Conservation (phyloP, 2,329 filamentous ascomycete species). For the Fusarium dimerum region DNA sequence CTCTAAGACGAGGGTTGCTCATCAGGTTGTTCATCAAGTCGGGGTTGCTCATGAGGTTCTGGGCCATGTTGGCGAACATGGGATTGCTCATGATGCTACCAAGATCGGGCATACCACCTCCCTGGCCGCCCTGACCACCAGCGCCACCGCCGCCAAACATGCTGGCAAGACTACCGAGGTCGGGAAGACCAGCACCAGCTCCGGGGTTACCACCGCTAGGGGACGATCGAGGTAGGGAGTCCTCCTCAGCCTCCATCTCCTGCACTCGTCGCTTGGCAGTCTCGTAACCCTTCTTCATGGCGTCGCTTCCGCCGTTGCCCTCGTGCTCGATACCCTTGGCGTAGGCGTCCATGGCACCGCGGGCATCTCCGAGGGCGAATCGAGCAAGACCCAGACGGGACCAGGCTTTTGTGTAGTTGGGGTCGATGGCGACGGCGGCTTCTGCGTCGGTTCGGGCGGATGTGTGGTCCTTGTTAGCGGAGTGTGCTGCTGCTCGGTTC, state of each 20-base stretch:
- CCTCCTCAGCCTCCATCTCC: slow-evolving; percentile 63
- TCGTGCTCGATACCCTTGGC: slow-evolving; percentile 89
- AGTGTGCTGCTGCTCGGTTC: slow-evolving; percentile 94
- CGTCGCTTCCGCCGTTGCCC: slow-evolving; percentile 89
- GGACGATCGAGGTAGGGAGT: slow-evolving; percentile 44
- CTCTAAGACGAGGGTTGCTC: slow-evolving; percentile 84
- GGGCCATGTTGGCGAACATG: slow-evolving; percentile 97
- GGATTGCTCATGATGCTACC: slow-evolving; percentile 91
- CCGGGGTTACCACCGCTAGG: slow-evolving; percentile 50
- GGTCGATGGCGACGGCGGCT: slow-evolving; percentile 83
- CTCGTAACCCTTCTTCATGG: slow-evolving; percentile 97
- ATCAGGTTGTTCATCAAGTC: slow-evolving; percentile 90
- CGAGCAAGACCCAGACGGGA: slow-evolving; percentile 86
- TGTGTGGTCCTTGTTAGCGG: slow-evolving; percentile 79
- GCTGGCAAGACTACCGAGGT: slow-evolving; percentile 68
- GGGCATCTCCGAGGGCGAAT: slow-evolving; percentile 88
- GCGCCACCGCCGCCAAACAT: slow-evolving; percentile 69
- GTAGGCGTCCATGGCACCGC: slow-evolving; percentile 94
- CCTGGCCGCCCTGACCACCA: slow-evolving; percentile 60
- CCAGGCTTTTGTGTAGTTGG: slow-evolving; percentile 97
- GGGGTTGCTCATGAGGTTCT: slow-evolving; percentile 96
- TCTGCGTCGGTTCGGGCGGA: slow-evolving; percentile 86
- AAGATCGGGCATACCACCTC: slow-evolving; percentile 85
- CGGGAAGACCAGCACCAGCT: slow-evolving; percentile 60
- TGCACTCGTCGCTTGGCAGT: slow-evolving; percentile 87